Evolutionary conservation across 306 rosid genomes (phyloP).

Genomic region (Cucurbita maxima): DNA sequence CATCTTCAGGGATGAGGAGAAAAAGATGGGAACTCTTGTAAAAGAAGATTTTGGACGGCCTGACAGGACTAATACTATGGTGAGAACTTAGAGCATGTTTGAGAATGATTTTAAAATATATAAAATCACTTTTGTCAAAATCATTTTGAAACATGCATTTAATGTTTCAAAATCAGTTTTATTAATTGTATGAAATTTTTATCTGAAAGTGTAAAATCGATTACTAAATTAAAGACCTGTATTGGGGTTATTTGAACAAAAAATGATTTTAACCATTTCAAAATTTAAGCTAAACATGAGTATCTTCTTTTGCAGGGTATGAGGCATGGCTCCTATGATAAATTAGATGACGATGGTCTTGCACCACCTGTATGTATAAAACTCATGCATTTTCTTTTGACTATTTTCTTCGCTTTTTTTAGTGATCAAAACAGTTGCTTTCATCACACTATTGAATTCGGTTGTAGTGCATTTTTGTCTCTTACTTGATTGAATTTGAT

Average conservation of each 20-base stretch:
- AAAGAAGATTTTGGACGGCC: constrained; percentile 99
- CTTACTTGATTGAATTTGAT: neutral
- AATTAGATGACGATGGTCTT: constrained; percentile 97
- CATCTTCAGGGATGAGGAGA: constrained; percentile 73
- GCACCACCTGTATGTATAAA: constrained; percentile 81
- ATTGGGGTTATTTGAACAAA: too few species aligned
- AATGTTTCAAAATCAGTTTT: too few species aligned
- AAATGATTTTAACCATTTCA: too few species aligned
- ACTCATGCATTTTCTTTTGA: neutral
- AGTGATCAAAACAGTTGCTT: neutral
- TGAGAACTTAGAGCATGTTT: constrained; percentile 7
- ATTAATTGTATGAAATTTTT: too few species aligned
- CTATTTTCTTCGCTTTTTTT: neutral
- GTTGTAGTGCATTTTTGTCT: neutral
- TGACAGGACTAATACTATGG: constrained; percentile 91
- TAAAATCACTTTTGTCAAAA: too few species aligned
- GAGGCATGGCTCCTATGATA: constrained; percentile 97
- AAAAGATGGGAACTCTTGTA: constrained; percentile 97
- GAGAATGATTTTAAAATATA: too few species aligned
- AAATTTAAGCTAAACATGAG: neutral
- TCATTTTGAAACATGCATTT: too few species aligned
- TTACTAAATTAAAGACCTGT: too few species aligned
- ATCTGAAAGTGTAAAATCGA: too few species aligned
- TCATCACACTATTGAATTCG: neutral
- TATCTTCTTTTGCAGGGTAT: constrained; percentile 54